These are phyloP conservation scores for Dothideomycetidae sp. DNA, from an alignment of 2,329 filamentous ascomycete species.

Conservation along the genomic window DNA sequence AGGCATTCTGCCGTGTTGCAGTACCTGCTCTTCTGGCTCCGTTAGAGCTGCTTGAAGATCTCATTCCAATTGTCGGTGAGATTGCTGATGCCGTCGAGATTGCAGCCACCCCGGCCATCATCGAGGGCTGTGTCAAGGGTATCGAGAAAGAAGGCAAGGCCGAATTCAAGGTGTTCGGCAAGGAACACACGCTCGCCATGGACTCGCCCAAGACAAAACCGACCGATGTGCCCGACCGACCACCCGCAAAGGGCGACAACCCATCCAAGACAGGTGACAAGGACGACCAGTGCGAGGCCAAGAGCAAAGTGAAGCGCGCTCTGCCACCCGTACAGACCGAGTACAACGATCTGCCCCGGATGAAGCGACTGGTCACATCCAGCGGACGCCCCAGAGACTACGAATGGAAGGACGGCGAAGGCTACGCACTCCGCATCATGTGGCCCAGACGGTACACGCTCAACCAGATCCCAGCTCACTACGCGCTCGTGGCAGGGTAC, in stretches of 20 bases:
- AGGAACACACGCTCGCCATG: slow-evolving; percentile 12
- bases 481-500: background rate
- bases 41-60: slow-evolving; percentile 9
- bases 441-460: no score
- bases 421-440: background rate
- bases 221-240: background rate
- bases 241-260: background rate
- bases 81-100: slow-evolving; percentile 13
- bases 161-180: slow-evolving; percentile 20
- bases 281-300: background rate
- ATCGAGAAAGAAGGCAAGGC: slow-evolving; percentile 23
- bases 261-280: background rate
- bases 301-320: background rate
- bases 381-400: background rate
- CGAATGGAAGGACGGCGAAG: background rate
- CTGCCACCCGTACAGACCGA: background rate
- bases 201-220: background rate
- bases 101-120: slow-evolving; percentile 21
- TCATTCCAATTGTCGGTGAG: slow-evolving; percentile 12
- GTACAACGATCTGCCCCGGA: background rate
- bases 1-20: slow-evolving; percentile 23
- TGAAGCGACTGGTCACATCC: background rate
- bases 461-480: background rate
- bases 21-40: slow-evolving; percentile 20
- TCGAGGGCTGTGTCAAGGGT: slow-evolving; percentile 20